phyloP scores from a whole-genome alignment of 73 alveolate genomes.

The Uronychia binucleata region DNA sequence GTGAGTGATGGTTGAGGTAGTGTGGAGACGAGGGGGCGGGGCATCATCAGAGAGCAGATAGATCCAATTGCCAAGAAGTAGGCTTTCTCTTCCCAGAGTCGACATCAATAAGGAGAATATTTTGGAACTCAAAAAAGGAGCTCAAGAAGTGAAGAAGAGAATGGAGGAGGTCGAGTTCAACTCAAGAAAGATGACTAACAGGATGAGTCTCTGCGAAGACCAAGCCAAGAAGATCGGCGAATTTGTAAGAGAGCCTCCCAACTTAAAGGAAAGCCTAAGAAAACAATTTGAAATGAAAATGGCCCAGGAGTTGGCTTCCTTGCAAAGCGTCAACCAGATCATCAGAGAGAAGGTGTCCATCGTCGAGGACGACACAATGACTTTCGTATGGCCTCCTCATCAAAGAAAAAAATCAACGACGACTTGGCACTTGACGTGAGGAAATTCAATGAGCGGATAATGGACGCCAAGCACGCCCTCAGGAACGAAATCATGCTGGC shows the following conservation, averaged over 20 bases:
- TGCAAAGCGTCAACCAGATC: not conserved
- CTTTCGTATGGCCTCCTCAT: not conserved
- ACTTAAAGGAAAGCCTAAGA: not conserved
- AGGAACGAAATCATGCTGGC: not conserved
- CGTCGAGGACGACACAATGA: not conserved
- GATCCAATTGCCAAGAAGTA: not conserved
- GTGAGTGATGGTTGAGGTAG: slow-evolving; percentile 3
- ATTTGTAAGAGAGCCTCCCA: not conserved
- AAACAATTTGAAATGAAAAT: not conserved
- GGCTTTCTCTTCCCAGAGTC: not conserved
- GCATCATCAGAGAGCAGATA: not conserved
- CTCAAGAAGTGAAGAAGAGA: not conserved
- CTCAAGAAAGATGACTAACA: not conserved
- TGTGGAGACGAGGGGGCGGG: not conserved
- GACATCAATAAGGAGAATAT: not conserved
- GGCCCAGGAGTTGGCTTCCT: not conserved
- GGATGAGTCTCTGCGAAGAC: not conserved
- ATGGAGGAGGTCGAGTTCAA: not conserved
- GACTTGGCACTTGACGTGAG: not conserved
- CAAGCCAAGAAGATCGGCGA: not conserved
- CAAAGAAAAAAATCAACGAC: not conserved
- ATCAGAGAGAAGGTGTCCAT: not conserved
- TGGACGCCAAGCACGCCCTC: not conserved
- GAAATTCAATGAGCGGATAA: not conserved
- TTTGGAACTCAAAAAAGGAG: not conserved